Evolutionary conservation across 2,329 filamentous ascomycete species (phyloP), one percentile per base, ranked within the genome.

Genomic region (Colletotrichum tabaci): DNA sequence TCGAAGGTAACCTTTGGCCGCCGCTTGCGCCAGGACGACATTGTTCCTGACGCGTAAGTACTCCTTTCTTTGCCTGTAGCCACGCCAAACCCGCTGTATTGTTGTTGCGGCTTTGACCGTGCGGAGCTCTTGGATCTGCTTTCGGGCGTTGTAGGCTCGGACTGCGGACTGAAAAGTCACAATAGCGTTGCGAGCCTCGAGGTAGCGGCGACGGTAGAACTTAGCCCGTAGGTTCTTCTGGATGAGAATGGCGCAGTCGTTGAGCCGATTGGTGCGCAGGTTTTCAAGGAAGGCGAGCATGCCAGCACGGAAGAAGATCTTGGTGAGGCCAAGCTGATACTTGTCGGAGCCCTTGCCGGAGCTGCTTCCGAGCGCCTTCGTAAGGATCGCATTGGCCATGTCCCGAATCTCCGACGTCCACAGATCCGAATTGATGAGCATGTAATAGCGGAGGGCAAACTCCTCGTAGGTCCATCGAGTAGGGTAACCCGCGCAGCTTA

Each of bases 391-490:
- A 81, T 97, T 94, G 56, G 95, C 96, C 93, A 99, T 98, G 70
- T 95, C 88, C 63, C 94, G 91, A 76, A 99, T 98, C 81, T 98
- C 95, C 0, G 94, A 92, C 5, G 95, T 98, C 96, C 96, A 98
- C 77, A 94, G 89, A 21, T 88, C 87, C 4, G 96, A 98, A 61
- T 92, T 94, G 58, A 98, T 94, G 74, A 99, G 87, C 94, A 99
- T 98, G 86, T 99, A 99, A 85, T 99, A 99, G 73, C 96, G 91
- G 71, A 98, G 87, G 21, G 96, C 96, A 82, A 99, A 99, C 80
- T 99, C 96, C 80, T 99, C 96, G 80, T 98, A 99, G 0, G 96
- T 98, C 97, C 96, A 99, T 80, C 96, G 89, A 56, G 96, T 98
- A 18, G 96, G 96, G 80, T 99, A 99, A 73, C 96, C 96, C 74